Evolutionary conservation across 441 rosid species (phyloP).

Genomic region (Pelargonium citronellum): DNA sequence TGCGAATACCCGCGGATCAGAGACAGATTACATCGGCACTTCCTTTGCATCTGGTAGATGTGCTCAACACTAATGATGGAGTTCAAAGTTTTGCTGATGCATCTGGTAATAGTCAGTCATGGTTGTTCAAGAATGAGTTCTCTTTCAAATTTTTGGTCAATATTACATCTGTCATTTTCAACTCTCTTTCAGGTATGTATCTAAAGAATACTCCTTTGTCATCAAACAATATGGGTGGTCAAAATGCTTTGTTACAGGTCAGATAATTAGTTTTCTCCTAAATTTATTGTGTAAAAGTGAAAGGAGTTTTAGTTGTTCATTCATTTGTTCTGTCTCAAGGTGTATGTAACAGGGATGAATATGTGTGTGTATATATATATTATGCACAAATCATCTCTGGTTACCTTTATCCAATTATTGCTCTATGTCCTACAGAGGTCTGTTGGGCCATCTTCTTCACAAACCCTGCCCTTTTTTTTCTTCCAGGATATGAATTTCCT

Average conservation of each 20-base stretch:
- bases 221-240: constrained; percentile 52
- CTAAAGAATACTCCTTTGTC: constrained; percentile 53
- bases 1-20: constrained; percentile 67
- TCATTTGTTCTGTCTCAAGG: neutral
- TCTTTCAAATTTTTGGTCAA: constrained; percentile 9
- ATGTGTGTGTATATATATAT: too few species aligned
- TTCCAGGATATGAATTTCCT: neutral
- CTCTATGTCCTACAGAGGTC: neutral
- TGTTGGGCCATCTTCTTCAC: neutral
- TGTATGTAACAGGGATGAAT: neutral
- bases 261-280: constrained; percentile 18
- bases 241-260: constrained; percentile 75
- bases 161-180: constrained; percentile 15
- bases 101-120: constrained; percentile 37
- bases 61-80: constrained; percentile 53
- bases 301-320: neutral
- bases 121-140: constrained; percentile 12
- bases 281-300: constrained; percentile 2
- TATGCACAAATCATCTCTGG: neutral
- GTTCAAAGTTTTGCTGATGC: constrained; percentile 48
- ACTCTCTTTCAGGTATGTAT: constrained; percentile 50
- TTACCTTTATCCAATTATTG: neutral
- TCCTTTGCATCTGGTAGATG: constrained; percentile 78
- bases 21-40: constrained; percentile 70
- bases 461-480: neutral